Conservation (phyloP, 768 basidiomycete genomes). For the Hypholoma sublateritium region DNA sequence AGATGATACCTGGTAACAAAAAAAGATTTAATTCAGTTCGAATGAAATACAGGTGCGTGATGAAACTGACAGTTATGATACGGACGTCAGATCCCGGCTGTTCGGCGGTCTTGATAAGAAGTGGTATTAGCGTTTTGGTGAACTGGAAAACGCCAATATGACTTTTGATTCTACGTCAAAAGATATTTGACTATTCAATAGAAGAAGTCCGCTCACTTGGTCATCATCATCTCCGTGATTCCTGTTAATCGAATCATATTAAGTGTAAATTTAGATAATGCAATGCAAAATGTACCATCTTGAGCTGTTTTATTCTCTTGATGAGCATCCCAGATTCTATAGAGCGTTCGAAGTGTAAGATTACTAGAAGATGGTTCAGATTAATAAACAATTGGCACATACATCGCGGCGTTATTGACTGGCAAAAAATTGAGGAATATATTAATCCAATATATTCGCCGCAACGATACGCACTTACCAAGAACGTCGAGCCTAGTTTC, state of each 20-base stretch:
- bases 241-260: slow-evolving; percentile 3
- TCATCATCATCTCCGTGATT: slow-evolving; percentile 13
- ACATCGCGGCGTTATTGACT: slow-evolving; percentile 17
- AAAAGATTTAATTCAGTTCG: neutral
- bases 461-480: slow-evolving; percentile 28
- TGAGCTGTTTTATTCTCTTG: slow-evolving; percentile 9
- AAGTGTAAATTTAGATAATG: neutral
- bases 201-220: slow-evolving; percentile 6
- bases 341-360: neutral
- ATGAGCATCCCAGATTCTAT: neutral
- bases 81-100: slow-evolving; percentile 30
- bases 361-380: too few relatives aligned
- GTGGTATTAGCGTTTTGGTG: slow-evolving; percentile 27
- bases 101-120: slow-evolving; percentile 27
- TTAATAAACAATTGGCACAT: neutral
- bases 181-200: neutral
- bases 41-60: too few relatives aligned
- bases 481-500: slow-evolving; percentile 51
- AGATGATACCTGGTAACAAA: slow-evolving; percentile 20
- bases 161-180: slow-evolving; percentile 17
- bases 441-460: neutral
- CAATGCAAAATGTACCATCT: slow-evolving; percentile 18
- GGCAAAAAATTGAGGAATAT: slow-evolving; percentile 8
- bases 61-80: slow-evolving; percentile 23
- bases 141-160: slow-evolving; percentile 30